Evolutionary conservation across 2,329 filamentous ascomycete species (phyloP).

Genomic region (Fusarium sp.): DNA sequence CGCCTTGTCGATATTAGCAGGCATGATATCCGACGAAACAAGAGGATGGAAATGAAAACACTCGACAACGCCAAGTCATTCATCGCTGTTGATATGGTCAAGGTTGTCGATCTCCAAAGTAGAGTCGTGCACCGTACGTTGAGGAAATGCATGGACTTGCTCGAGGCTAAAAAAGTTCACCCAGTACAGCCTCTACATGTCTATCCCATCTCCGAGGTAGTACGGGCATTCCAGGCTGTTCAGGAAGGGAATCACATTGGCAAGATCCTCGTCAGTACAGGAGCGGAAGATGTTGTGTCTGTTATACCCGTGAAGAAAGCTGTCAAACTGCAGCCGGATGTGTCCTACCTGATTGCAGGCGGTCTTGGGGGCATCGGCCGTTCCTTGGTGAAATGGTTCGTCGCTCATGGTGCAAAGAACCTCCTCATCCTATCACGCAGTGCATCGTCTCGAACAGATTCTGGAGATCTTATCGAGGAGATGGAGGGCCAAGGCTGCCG

Average conservation of each 20-base stretch:
- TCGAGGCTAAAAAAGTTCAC: neutral
- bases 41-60: neutral
- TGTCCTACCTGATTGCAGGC: constrained; percentile 31
- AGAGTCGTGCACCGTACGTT: neutral
- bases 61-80: neutral
- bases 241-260: constrained; percentile 42
- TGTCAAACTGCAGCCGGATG: constrained; percentile 12
- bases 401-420: constrained; percentile 13
- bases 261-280: constrained; percentile 36
- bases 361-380: constrained; percentile 8
- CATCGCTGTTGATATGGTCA: neutral
- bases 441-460: neutral
- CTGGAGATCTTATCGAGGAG: neutral
- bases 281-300: constrained; percentile 27
- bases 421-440: constrained; percentile 15
- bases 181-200: neutral
- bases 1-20: neutral
- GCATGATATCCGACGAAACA: neutral
- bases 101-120: neutral
- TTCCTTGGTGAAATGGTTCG: neutral
- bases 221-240: constrained; percentile 34
- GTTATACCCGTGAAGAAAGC: neutral
- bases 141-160: neutral
- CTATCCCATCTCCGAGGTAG: neutral
- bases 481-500: neutral